Conservation (phyloP, 352 stramenopile genomes). For the Heterotrichella gracilis region DNA sequence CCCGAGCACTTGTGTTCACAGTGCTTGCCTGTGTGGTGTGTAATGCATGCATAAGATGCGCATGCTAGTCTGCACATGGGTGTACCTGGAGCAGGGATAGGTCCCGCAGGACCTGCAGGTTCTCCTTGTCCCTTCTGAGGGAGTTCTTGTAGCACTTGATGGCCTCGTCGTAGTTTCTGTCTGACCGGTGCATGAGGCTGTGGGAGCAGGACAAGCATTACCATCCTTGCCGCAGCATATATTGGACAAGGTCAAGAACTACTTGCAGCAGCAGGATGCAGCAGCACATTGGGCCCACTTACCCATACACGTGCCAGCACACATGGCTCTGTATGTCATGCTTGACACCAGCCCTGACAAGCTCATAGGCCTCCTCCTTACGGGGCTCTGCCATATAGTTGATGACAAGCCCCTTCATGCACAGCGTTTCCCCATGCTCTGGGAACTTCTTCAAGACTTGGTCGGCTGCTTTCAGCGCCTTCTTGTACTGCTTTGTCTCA, state of each 20-base stretch:
- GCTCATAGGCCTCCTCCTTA: constrained; percentile 72
- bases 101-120: constrained; percentile 81
- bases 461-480: constrained; percentile 66
- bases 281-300: no score
- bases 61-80: no score
- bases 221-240: no score
- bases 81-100: constrained; percentile 61
- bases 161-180: constrained; percentile 75
- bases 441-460: constrained; percentile 77
- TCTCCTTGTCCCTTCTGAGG: constrained; percentile 68
- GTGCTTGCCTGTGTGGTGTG: no score
- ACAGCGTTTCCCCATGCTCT: constrained; percentile 71
- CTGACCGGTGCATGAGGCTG: constrained; percentile 66
- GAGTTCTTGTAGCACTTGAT: constrained; percentile 94
- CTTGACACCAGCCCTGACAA: constrained; percentile 61
- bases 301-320: constrained; percentile 94
- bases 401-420: constrained; percentile 83
- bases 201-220: no score
- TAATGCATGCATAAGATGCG: no score
- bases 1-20: no score
- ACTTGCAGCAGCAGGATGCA: no score
- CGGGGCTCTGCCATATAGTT: constrained; percentile 64
- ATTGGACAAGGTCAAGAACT: no score
- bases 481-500: constrained; percentile 94
- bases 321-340: constrained; percentile 55